Base-by-base conservation (phyloP, 352 stramenopile genomes). In the Globisporangium viniferum region DNA sequence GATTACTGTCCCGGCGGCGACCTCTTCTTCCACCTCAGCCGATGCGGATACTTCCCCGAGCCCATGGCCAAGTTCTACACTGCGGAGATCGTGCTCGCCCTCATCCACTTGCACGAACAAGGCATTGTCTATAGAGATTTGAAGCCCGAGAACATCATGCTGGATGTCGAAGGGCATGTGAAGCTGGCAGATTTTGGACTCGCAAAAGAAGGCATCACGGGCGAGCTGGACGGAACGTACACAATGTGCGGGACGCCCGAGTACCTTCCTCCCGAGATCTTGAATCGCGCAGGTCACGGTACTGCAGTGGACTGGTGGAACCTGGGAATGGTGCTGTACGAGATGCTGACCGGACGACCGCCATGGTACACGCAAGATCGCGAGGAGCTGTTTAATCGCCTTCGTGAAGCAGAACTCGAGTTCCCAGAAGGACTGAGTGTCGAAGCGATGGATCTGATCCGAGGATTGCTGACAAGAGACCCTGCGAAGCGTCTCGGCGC, bases 381-480 rank as follows among this genome's bases (percentile, higher is more conserved):
- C 49, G 75, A 92, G 55, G 80, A 90, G 65, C 71, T 94, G 36
- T 94, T 92, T 56, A 80, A 73, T 35, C 81, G 86, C 5, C 74
- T 94, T 20, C 82, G 84, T 49, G 77, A 82, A 61, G 85, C 84
- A 2, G 72, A 86, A 41, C 79, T 94, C 27, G 81, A 91, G 64
- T 94, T 94, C 67, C 86, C 86, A 1, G 78, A 89, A 24, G 85
- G 85, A 12, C 73, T 94, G 33, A 81, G 75, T 27, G 72, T 67
- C 14, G 77, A 91, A 39, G 83, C 87, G 6, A 93, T 93, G 82
- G 82, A 91, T 57, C 67, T 94, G 2, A 93, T 94, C 67, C 81
- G 90, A 56, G 87, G 87, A 2, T 70, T 99, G 39, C 82, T 99
- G 1, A 93, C 87, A 44, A 96, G 97, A 64, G 89, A 99, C 59